Conservation (phyloP, 1,139 yeast genomes). For the Scheffersomyces segobiensis region DNA sequence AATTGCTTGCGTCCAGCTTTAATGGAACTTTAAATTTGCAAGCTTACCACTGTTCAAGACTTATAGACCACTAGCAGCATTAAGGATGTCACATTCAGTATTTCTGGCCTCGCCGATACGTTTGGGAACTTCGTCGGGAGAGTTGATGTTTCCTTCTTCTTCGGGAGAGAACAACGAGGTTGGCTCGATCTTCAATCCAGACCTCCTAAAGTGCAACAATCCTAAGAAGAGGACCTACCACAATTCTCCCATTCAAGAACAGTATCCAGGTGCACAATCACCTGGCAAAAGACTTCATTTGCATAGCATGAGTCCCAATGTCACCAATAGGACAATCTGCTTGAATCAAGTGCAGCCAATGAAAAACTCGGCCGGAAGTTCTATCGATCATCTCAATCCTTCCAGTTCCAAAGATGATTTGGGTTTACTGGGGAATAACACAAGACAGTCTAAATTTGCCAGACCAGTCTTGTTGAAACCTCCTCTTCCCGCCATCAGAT, state of each 20-base stretch:
- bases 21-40: neutral
- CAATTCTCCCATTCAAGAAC: conserved; percentile 11
- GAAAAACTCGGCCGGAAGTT: conserved; percentile 12
- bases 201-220: conserved; percentile 3
- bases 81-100: neutral
- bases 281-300: conserved; percentile 35
- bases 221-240: conserved; percentile 8
- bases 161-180: neutral
- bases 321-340: conserved; percentile 31
- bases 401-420: conserved; percentile 10
- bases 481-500: conserved; percentile 17
- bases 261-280: conserved; percentile 12
- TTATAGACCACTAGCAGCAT: neutral
- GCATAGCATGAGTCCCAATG: conserved; percentile 46
- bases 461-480: conserved; percentile 19
- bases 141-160: neutral
- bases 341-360: conserved; percentile 14
- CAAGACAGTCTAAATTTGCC: conserved; percentile 8
- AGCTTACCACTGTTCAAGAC: neutral
- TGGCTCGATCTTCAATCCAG: neutral
- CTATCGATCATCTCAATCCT: conserved; percentile 16
- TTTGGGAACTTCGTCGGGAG: neutral
- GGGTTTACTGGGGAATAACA: neutral
- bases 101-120: neutral
- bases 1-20: neutral